phyloP scores from a whole-genome alignment of 495 filamentous ascomycete genomes.

The Penicillium diatomitis region DNA sequence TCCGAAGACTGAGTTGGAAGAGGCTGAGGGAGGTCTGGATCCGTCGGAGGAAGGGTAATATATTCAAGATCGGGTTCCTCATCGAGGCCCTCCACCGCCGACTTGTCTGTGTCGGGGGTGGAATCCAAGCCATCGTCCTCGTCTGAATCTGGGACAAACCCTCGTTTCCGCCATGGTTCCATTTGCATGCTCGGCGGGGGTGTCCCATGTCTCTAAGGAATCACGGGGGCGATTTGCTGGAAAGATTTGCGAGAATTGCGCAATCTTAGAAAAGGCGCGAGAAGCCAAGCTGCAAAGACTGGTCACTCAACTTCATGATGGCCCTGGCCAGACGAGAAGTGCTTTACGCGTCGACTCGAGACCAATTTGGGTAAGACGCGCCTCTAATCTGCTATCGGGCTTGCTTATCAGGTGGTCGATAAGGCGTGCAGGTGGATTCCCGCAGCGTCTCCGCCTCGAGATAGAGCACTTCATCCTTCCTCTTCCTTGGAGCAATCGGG shows the following conservation, averaged over 20 bases:
- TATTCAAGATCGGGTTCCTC: slow-evolving; percentile 10
- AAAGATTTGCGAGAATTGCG: neutral
- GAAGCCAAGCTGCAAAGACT: neutral
- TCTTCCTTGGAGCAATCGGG: too few relatives aligned
- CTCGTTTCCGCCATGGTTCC: slow-evolving; percentile 54
- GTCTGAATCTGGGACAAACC: slow-evolving; percentile 56
- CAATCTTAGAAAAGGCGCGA: neutral
- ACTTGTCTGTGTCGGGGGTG: slow-evolving; percentile 15
- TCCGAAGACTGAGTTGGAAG: neutral
- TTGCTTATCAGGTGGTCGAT: slow-evolving; percentile 8
- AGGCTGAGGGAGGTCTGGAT: neutral
- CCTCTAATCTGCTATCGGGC: slow-evolving; percentile 2
- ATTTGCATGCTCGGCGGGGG: slow-evolving; percentile 37
- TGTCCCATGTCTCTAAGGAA: slow-evolving; percentile 32
- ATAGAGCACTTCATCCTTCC: neutral
- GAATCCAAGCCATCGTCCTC: slow-evolving; percentile 45
- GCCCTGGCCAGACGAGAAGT: neutral
- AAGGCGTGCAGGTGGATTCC: slow-evolving; percentile 5
- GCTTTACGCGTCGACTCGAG: slow-evolving; percentile 28
- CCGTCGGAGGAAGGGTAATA: slow-evolving; percentile 9
- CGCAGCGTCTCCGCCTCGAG: slow-evolving; percentile 9
- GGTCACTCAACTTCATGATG: neutral
- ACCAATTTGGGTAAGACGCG: slow-evolving; percentile 12
- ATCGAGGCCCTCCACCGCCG: slow-evolving; percentile 1
- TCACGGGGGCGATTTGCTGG: slow-evolving; percentile 17